Percentiles rank a stretch among this genome's conserved stretches.
phyloP scores from a whole-genome alignment of 2,329 filamentous ascomycete genomes.

The Cladosporium cucumerinum region DNA sequence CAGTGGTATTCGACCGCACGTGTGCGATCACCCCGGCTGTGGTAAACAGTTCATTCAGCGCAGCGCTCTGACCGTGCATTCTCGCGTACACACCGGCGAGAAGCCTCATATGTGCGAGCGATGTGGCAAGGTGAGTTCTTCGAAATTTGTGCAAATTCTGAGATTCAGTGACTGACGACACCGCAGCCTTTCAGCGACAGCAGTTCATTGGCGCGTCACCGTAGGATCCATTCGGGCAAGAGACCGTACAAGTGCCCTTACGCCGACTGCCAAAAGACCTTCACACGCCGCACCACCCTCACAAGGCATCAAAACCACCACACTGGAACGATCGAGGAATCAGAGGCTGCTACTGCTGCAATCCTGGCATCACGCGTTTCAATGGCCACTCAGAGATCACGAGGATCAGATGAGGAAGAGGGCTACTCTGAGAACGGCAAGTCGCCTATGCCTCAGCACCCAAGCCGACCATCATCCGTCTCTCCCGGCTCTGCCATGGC shows the following conservation, averaged over 20 bases:
- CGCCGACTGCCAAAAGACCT: slow-evolving; percentile 96
- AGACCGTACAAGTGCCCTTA: slow-evolving; percentile 97
- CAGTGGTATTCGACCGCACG: slow-evolving; percentile 83
- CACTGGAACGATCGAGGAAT: slow-evolving; percentile 90
- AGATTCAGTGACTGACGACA: neutral
- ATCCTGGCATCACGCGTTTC: slow-evolving; percentile 63
- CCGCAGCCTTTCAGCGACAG: slow-evolving; percentile 89
- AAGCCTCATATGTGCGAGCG: slow-evolving; percentile 98
- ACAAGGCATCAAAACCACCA: slow-evolving; percentile 96
- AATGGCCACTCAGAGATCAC: slow-evolving; percentile 45
- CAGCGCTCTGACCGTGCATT: slow-evolving; percentile 90
- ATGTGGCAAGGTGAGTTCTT: slow-evolving; percentile 77
- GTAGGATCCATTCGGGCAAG: slow-evolving; percentile 92
- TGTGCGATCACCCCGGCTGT: slow-evolving; percentile 84
- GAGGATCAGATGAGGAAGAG: slow-evolving; percentile 65
- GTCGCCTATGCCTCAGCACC: slow-evolving; percentile 74
- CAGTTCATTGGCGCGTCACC: slow-evolving; percentile 87
- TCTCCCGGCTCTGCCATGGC: slow-evolving; percentile 76
- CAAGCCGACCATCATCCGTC: slow-evolving; percentile 73
- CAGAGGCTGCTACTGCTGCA: slow-evolving; percentile 81
- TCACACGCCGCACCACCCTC: slow-evolving; percentile 89
- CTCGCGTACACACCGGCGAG: slow-evolving; percentile 93
- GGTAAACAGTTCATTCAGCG: slow-evolving; percentile 97
- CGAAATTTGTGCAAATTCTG: neutral
- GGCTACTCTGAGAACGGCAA: slow-evolving; percentile 64